Conservation (phyloP, 495 filamentous ascomycete species). For the Hamigera avellanea region DNA sequence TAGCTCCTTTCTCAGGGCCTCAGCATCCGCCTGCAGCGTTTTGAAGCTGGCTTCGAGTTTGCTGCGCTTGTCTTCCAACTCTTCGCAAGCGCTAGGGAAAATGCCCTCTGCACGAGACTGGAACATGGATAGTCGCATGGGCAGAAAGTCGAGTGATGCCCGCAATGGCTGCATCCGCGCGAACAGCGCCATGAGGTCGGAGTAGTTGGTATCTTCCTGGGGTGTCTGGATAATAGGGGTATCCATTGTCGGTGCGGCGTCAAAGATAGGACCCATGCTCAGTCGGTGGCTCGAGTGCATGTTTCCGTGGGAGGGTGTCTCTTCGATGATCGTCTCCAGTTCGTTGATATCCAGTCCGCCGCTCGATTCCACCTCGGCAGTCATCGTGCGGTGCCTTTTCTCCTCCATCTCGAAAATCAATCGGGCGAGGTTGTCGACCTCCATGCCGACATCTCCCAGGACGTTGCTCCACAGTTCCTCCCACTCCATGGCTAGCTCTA, state of each 20-base stretch:
- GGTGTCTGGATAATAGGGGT: conserved; percentile 45
- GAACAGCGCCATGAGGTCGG: conserved; percentile 71
- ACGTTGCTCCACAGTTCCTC: conserved; percentile 93
- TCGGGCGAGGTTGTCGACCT: conserved; percentile 71
- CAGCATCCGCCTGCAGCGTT: conserved; percentile 75
- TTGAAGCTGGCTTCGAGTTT: conserved; percentile 69
- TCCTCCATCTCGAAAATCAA: conserved; percentile 97
- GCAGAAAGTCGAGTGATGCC: conserved; percentile 88
- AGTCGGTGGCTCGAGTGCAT: conserved; percentile 47
- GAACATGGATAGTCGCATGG: conserved; percentile 89
- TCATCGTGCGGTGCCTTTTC: conserved; percentile 62
- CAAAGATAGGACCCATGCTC: conserved; percentile 49
- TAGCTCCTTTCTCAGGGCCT: conserved; percentile 74
- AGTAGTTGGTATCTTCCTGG: conserved; percentile 67
- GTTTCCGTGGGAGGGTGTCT: conserved; percentile 50
- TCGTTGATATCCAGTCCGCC: conserved; percentile 74
- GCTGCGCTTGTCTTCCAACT: conserved; percentile 60
- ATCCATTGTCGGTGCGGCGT: conserved; percentile 42
- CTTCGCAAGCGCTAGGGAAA: conserved; percentile 83
- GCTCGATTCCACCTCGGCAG: conserved; percentile 42
- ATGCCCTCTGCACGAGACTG: conserved; percentile 57
- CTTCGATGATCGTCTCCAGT: conserved; percentile 88
- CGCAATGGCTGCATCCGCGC: conserved; percentile 89
- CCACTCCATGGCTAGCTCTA: conserved; percentile 97
- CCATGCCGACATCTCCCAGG: conserved; percentile 82